These are phyloP conservation scores for Byssochlamys sp. DNA, from an alignment of 2,329 filamentous ascomycete species.

Conservation along the genomic window DNA sequence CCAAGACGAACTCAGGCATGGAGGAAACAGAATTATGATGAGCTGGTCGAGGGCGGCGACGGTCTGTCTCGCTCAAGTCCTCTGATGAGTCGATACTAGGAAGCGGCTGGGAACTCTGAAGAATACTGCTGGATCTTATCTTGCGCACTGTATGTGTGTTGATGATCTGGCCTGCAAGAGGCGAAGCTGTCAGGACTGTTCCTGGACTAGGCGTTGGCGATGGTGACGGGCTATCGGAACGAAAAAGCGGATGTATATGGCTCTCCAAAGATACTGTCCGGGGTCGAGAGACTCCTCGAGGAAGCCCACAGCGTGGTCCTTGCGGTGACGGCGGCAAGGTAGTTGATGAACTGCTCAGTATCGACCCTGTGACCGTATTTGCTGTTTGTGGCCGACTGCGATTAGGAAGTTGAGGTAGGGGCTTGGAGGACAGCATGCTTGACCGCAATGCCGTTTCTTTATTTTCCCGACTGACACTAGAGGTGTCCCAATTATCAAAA, in stretches of 20 bases:
- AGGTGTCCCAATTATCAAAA: constrained; percentile 4
- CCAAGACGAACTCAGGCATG: constrained; percentile 35
- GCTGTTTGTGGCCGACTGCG: not conserved
- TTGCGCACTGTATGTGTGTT: constrained; percentile 27
- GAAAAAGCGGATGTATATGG: constrained; percentile 51
- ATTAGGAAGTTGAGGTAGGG: not conserved
- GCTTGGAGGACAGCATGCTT: not conserved
- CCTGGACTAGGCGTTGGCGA: constrained; percentile 43
- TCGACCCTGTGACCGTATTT: not conserved
- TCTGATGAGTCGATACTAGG: constrained; percentile 12
- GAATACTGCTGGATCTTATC: constrained; percentile 26
- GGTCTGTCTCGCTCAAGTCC: constrained; percentile 4
- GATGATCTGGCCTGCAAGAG: constrained; percentile 46
- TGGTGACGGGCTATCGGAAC: constrained; percentile 44
- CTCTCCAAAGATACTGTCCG: constrained; percentile 32
- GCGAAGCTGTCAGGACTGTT: constrained; percentile 48
- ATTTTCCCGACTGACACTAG: constrained; percentile 1
- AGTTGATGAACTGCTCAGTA: not conserved
- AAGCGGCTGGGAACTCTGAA: constrained; percentile 16
- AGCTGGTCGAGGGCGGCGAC: constrained; percentile 1
- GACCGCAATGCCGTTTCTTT: constrained; percentile 7
- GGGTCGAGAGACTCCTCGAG: constrained; percentile 7
- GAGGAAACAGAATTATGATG: constrained; percentile 5
- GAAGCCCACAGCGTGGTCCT: constrained; percentile 5
- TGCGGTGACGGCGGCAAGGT: not conserved